Evolutionary conservation across 2,329 filamentous ascomycete species (phyloP).

Genomic region (Arthrinium puccinioides): DNA sequence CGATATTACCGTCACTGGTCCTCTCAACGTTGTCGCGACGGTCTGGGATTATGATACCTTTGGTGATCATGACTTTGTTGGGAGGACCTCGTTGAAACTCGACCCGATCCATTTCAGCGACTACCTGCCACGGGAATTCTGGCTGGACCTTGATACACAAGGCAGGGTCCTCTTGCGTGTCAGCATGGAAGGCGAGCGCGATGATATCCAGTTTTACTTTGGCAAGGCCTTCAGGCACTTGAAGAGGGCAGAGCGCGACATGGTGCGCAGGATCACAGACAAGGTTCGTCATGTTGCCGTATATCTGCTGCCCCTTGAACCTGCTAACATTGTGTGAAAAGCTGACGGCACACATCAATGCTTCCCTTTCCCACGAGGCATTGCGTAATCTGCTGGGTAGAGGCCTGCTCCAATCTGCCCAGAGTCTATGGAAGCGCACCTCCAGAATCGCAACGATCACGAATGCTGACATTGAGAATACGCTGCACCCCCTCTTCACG

Average conservation of each 20-base stretch:
- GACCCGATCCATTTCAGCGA: slow-evolving; percentile 96
- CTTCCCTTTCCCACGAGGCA: slow-evolving; percentile 77
- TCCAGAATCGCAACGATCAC: slow-evolving; percentile 53
- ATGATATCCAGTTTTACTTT: slow-evolving; percentile 98
- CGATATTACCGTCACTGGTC: slow-evolving; percentile 86
- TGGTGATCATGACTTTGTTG: slow-evolving; percentile 95
- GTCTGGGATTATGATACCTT: slow-evolving; percentile 98
- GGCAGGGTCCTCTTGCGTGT: slow-evolving; percentile 82
- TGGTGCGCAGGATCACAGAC: slow-evolving; percentile 96
- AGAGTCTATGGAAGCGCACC: slow-evolving; percentile 37
- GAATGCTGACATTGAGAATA: slow-evolving; percentile 68
- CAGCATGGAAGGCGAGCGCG: slow-evolving; percentile 96
- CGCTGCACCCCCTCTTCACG: slow-evolving; percentile 75
- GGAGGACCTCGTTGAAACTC: slow-evolving; percentile 93
- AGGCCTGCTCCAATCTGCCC: slow-evolving; percentile 36
- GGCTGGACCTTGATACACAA: slow-evolving; percentile 95
- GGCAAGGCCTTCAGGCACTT: slow-evolving; percentile 93
- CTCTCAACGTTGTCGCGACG: slow-evolving; percentile 91
- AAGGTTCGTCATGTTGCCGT: slow-evolving; percentile 54
- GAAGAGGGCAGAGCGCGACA: slow-evolving; percentile 93
- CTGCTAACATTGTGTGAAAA: slow-evolving; percentile 25
- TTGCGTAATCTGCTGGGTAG: slow-evolving; percentile 67
- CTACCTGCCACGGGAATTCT: slow-evolving; percentile 92
- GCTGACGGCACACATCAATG: slow-evolving; percentile 89
- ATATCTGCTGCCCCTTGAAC: too few relatives aligned